Evolutionary conservation across 306 rosid species (phyloP).

Genomic region (Fagus crenata): DNA sequence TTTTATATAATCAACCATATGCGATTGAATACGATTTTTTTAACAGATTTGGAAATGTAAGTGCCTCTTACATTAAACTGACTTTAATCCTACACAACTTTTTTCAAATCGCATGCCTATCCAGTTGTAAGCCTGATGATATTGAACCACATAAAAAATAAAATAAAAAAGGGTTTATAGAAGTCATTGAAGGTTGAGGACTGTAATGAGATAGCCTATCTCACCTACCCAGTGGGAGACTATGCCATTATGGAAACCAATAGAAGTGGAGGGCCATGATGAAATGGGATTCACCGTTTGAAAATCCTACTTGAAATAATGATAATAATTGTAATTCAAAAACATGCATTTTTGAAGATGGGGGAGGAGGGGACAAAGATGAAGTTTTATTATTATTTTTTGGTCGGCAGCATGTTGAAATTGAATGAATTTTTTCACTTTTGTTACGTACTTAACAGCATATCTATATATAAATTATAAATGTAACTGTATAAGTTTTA

Average conservation of each 20-base stretch:
- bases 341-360: background rate
- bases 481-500: no score
- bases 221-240: background rate
- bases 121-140: no score
- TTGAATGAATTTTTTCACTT: background rate
- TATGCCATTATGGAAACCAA: background rate
- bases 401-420: background rate
- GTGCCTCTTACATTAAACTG: background rate
- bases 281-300: slow-evolving; percentile 17
- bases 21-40: no score
- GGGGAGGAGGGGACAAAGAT: background rate
- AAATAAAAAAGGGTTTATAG: background rate
- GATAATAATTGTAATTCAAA: background rate
- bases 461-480: no score
- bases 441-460: no score
- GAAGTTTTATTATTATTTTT: background rate
- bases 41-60: background rate
- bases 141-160: background rate
- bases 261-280: background rate
- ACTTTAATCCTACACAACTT: background rate
- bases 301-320: background rate
- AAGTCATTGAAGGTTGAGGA: background rate
- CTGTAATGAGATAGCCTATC: background rate
- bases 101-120: background rate
- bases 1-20: no score